Evolutionary conservation across 768 basidiomycete genomes (phyloP).

Genomic region (Lyophyllum atratum): DNA sequence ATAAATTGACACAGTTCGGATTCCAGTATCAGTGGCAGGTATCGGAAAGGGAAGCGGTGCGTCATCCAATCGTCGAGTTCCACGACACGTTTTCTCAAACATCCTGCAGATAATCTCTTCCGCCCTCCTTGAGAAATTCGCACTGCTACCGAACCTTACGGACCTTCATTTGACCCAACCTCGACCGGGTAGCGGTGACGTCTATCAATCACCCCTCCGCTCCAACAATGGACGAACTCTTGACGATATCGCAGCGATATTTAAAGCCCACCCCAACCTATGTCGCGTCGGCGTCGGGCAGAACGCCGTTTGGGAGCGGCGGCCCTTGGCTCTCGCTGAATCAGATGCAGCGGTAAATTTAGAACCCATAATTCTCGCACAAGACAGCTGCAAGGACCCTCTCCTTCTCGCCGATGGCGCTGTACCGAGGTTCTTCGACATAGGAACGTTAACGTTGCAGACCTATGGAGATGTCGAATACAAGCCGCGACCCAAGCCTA

Average conservation of each 20-base stretch:
- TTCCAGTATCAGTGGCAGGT: slow-evolving; percentile 18
- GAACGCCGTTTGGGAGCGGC: slow-evolving; percentile 21
- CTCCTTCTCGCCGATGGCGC: background rate
- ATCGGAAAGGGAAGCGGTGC: slow-evolving; percentile 7
- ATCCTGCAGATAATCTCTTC: slow-evolving; percentile 11
- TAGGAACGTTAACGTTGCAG: background rate
- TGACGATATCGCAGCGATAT: slow-evolving; percentile 17
- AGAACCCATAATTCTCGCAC: background rate
- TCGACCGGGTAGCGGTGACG: slow-evolving; percentile 15
- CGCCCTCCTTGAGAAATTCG: slow-evolving; percentile 12
- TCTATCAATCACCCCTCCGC: background rate
- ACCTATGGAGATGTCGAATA: background rate
- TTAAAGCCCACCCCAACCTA: slow-evolving; percentile 13
- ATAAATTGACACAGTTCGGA: slow-evolving; percentile 17
- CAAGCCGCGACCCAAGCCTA: background rate
- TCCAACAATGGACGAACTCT: slow-evolving; percentile 9
- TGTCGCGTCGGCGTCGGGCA: slow-evolving; percentile 18
- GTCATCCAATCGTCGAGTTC: background rate
- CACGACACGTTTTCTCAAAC: background rate
- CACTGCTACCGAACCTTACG: slow-evolving; percentile 17
- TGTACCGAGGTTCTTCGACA: background rate
- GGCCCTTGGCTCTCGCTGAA: background rate
- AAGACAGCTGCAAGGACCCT: background rate
- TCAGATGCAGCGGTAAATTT: background rate
- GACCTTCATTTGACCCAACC: slow-evolving; percentile 24